Conservation (phyloP, 352 stramenopile species). For the Pilasporangium apinafurcum region DNA sequence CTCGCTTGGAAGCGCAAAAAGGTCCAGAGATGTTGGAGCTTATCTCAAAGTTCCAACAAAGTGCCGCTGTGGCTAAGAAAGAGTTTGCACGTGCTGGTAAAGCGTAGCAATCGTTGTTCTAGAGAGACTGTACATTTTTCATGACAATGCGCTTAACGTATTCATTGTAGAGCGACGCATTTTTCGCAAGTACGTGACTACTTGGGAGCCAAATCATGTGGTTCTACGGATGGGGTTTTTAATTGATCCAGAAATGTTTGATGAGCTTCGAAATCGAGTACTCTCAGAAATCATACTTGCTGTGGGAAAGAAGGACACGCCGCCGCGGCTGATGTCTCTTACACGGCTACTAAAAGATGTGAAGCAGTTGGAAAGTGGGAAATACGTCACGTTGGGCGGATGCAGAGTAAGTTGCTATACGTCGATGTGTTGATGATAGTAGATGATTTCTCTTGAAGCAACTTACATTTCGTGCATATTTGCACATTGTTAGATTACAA, state of each 20-base stretch:
- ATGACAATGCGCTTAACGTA: background rate
- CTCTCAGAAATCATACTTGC: constrained; percentile 43
- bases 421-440: background rate
- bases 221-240: constrained; percentile 35
- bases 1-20: constrained; percentile 29
- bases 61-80: constrained; percentile 35
- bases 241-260: constrained; percentile 45
- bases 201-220: constrained; percentile 12
- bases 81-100: constrained; percentile 38
- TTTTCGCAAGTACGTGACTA: constrained; percentile 34
- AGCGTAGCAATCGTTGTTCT: background rate
- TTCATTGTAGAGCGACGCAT: constrained; percentile 30
- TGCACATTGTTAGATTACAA: constrained; percentile 13
- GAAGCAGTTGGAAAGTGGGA: constrained; percentile 41
- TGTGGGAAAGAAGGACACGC: constrained; percentile 47
- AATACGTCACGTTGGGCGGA: constrained; percentile 58
- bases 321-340: constrained; percentile 55
- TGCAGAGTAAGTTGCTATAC: constrained; percentile 42
- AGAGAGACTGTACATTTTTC: background rate
- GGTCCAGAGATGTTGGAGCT: constrained; percentile 29
- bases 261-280: constrained; percentile 60
- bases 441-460: background rate
- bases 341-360: constrained; percentile 35
- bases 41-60: constrained; percentile 40
- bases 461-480: background rate